Base-by-base conservation (phyloP, 768 basidiomycete species). In the Roridomyces roridus region DNA sequence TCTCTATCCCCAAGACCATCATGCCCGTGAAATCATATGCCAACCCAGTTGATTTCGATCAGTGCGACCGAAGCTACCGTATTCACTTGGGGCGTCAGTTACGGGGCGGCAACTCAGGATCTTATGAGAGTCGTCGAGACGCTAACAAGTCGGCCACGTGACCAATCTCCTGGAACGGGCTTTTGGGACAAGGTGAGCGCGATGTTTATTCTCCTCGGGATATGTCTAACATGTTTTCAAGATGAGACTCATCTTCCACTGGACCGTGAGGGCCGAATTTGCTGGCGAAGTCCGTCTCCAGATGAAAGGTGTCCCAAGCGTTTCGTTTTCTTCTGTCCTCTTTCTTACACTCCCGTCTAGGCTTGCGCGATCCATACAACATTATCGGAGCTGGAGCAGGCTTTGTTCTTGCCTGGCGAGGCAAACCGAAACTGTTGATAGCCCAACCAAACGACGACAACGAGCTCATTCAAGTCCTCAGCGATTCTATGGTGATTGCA, bases 21-120 rank as follows among this genome's bases (percentile, higher is more conserved):
- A 96, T 95, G 91, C 91, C 96, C 0, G 90, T 96, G 65, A 98
- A 98, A 73, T 92, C 89, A 8, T 97, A 96, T 66, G 91, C 92
- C 1, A 80, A 83, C 41, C 92, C 94, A n/a, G 4, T 72, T 75
- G 12, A 81, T 98, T 62, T 79, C 80, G 18, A 81, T 97, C 44
- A 74, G 77, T n/a, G 85, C 89, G 5, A 73, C 81, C 20, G 78
- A 76, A 28, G 80, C 87, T 5, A 91, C 93, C 0, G 83, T 87
- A 34, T 82, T 97, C 59, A 85, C 89, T 15, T 98, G 96, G 95
- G 91, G 91, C 15, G 84, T 94, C 40, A 95, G 94, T 60, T 92
- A 94, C 60, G 83, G 85, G 41, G 89, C 94, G 17, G 89, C 87
- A 2, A 90, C 92, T 21, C 92, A 95, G 67, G 96, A 97, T 67